Evolutionary conservation across 192 early-diverging fungal species (phyloP).

Genomic region (Entrophospora sp.): DNA sequence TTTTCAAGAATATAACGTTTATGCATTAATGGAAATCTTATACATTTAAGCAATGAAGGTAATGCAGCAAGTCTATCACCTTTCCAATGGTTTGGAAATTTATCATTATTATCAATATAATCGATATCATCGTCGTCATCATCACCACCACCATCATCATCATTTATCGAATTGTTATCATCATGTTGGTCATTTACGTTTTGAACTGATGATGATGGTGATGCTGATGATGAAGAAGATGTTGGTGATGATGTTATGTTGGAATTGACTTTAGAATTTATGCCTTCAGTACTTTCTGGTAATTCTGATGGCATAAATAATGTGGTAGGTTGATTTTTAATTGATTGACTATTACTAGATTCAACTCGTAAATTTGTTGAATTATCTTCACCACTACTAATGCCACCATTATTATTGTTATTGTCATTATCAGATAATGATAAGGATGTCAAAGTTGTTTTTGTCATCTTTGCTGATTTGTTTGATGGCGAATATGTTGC

Average conservation of each 20-base stretch:
- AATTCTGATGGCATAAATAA: no score
- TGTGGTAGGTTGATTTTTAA: no score
- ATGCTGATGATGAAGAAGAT: neutral
- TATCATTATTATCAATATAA: neutral
- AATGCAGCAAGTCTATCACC: conserved; percentile 16
- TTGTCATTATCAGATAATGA: neutral
- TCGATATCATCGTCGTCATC: neutral
- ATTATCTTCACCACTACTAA: no score
- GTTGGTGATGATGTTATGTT: neutral
- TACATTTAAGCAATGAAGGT: conserved; percentile 25
- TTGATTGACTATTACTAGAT: no score
- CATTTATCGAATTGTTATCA: neutral
- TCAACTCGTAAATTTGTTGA: neutral
- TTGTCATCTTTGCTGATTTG: neutral
- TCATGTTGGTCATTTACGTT: neutral
- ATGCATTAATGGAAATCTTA: conserved; percentile 29
- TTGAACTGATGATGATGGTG: conserved; percentile 9
- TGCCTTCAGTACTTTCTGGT: no score
- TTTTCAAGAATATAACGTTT: conserved; percentile 22
- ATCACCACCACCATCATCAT: neutral
- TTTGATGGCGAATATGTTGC: conserved; percentile 9
- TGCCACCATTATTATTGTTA: neutral
- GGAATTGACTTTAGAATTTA: no score
- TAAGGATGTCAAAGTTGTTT: neutral
- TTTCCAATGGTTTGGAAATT: conserved; percentile 11